Base-by-base conservation (phyloP, 345 rosid species). In the Clausena lansium region DNA sequence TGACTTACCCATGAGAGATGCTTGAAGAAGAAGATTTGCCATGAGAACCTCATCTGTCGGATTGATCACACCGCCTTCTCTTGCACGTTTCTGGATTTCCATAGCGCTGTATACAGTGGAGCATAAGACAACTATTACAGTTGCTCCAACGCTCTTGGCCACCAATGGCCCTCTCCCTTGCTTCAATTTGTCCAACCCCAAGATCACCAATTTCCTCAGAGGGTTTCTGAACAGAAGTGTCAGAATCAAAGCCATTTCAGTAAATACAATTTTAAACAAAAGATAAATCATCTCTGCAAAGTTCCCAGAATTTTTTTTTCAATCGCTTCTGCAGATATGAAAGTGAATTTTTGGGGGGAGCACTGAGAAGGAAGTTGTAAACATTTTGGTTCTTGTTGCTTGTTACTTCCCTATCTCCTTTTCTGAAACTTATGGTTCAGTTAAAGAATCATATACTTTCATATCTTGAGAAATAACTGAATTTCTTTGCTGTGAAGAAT, bases 1-100 rank as follows among this genome's bases (percentile, higher is more conserved):
- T 52, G 15, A 76, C 20, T 76, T 85, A 87, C 90, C 90, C 86
- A 88, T 76, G 15, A 90, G 84, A 75, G 91, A 80, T 2, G 90
- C 86, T 55, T 89, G 86, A 59, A 87, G 64, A 11, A 86, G 78
- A 30, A 79, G 84, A 70, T 84, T 59, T 0, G 86, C 85, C 82
- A 77, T 19, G 20, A 91, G 85, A 78, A 89, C 85, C 54, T 85
- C 86, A 41, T 87, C 91, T 0, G 89, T 84, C 1, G 92, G 82
- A 77, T 83, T 87, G 38, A 84, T 24, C 36, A 67, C 36, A n/a
- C 88, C 83, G 1, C 77, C 76, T 8, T 84, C 89, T 20, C 32
- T n/a, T 8, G 78, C 30, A 4, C 87, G 87, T 63, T 68, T 81
- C 32, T 45, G 82, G 57, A 83, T 77, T 10, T 81, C 77, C 32